These are phyloP conservation scores for Cystobasidium onofrii DNA, from an alignment of 768 basidiomycete genomes.

Conservation along the genomic window DNA sequence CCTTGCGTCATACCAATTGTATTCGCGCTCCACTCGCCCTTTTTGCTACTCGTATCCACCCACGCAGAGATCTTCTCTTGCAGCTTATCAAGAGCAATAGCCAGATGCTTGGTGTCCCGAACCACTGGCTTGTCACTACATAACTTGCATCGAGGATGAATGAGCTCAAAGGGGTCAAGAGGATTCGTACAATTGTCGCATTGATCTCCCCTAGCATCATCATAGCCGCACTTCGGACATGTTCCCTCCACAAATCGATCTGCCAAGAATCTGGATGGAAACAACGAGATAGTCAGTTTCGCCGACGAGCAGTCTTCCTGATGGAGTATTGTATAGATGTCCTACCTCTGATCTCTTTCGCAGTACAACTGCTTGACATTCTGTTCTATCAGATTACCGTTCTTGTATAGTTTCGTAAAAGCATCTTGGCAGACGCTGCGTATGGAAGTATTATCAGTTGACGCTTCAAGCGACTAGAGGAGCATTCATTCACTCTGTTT, in stretches of 20 bases:
- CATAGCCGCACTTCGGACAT: conserved; percentile 84
- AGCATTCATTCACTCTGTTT: conserved; percentile 86
- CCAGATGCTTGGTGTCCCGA: conserved; percentile 80
- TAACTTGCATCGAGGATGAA: conserved; percentile 88
- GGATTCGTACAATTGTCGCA: conserved; percentile 90
- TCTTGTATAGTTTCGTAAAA: conserved; percentile 71
- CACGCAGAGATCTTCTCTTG: conserved; percentile 78
- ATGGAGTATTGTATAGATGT: too few species aligned
- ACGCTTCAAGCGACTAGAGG: too few species aligned
- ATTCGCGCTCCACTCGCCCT: conserved; percentile 87
- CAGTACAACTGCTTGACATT: conserved; percentile 90
- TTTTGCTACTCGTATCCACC: conserved; percentile 68
- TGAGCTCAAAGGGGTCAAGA: conserved; percentile 81
- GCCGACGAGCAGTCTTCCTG: too few species aligned
- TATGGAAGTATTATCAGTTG: neutral
- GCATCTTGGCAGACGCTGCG: conserved; percentile 80
- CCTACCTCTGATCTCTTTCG: conserved; percentile 50
- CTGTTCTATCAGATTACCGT: conserved; percentile 69
- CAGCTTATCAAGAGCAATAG: conserved; percentile 71
- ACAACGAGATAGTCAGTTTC: too few species aligned
- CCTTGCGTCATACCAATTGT: conserved; percentile 86
- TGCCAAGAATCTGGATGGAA: conserved; percentile 67
- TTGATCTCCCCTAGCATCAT: conserved; percentile 96
- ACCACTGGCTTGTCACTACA: conserved; percentile 69
- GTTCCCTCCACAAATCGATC: conserved; percentile 98